A percentile compares a stretch with the other conserved stretches of the same genome.
Conservation (phyloP, 345 rosid species). For the Lagerstroemia speciosa region DNA sequence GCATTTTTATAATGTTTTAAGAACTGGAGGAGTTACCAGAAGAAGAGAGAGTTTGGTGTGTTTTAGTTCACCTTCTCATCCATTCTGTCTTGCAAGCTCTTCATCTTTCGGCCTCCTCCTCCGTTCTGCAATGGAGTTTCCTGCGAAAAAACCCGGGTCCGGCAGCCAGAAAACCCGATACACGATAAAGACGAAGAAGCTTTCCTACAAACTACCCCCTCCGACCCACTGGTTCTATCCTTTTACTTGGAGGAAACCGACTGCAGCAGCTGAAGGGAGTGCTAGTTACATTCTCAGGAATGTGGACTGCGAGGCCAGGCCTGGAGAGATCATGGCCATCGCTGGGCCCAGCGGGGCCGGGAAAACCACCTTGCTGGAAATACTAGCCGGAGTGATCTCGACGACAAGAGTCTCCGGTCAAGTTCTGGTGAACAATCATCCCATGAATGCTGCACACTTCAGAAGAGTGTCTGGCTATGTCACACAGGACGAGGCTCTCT, state of each 20-base stretch:
- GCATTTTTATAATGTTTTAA: background rate
- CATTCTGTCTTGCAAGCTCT: slow-evolving; percentile 12
- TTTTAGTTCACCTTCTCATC: slow-evolving; percentile 63
- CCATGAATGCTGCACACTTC: slow-evolving; percentile 40
- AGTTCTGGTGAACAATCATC: slow-evolving; percentile 52
- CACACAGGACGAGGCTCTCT: slow-evolving; percentile 79
- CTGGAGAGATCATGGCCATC: slow-evolving; percentile 57
- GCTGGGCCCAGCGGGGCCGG: slow-evolving; percentile 95
- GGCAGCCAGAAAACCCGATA: slow-evolving; percentile 29
- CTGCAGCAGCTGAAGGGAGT: slow-evolving; percentile 10
- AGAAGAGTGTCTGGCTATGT: slow-evolving; percentile 68
- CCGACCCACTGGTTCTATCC: slow-evolving; percentile 24
- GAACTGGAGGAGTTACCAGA: background rate
- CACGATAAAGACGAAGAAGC: slow-evolving; percentile 41
- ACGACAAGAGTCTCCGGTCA: slow-evolving; percentile 36
- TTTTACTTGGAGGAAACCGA: slow-evolving; percentile 12
- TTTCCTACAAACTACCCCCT: slow-evolving; percentile 45
- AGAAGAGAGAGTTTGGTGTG: slow-evolving; percentile 38
- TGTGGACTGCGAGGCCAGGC: slow-evolving; percentile 56
- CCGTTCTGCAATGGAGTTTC: slow-evolving; percentile 45
- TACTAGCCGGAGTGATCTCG: slow-evolving; percentile 62
- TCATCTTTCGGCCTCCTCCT: slow-evolving; percentile 6
- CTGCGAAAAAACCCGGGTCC: slow-evolving; percentile 32
- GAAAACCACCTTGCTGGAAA: slow-evolving; percentile 74
- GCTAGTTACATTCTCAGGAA: slow-evolving; percentile 38